phyloP scores from a whole-genome alignment of 257 asterid species.

The Solanum pennellii region DNA sequence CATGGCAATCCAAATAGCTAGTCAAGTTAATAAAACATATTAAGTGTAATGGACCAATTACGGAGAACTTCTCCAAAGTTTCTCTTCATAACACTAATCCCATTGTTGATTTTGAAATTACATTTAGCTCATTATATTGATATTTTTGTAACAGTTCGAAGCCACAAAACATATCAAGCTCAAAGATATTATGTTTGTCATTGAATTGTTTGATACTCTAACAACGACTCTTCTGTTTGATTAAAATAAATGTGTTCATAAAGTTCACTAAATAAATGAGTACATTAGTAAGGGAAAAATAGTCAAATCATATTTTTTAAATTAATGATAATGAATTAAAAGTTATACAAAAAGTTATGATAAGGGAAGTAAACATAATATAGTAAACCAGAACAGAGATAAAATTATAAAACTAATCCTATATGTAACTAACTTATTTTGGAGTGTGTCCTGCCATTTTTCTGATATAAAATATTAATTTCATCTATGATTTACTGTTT shows the following conservation, averaged over 20 bases:
- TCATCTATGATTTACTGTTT: not conserved
- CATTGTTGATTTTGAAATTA: not conserved
- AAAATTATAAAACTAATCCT: not conserved
- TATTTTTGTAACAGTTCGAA: not conserved
- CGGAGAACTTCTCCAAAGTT: not conserved
- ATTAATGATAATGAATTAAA: not conserved
- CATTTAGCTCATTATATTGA: not conserved
- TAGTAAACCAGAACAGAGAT: not conserved
- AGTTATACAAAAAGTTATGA: not conserved
- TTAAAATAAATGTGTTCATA: not conserved
- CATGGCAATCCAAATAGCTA: not conserved
- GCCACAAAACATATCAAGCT: not conserved
- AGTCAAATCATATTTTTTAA: not conserved
- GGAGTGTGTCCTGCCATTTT: not conserved
- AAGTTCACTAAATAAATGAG: not conserved
- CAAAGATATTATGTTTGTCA: not conserved
- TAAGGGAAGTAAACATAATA: not conserved
- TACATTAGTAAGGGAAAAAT: not conserved
- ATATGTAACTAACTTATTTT: not conserved
- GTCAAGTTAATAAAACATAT: not conserved
- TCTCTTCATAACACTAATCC: not conserved
- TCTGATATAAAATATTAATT: not conserved
- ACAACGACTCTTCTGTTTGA: not conserved
- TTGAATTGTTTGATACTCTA: not conserved
- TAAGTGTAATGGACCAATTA: not conserved